Percentiles rank a stretch among this genome's conserved stretches.
These are phyloP conservation scores for Aspergillus viridinutans DNA, from an alignment of 2,329 filamentous ascomycete species.

Conservation along the genomic window DNA sequence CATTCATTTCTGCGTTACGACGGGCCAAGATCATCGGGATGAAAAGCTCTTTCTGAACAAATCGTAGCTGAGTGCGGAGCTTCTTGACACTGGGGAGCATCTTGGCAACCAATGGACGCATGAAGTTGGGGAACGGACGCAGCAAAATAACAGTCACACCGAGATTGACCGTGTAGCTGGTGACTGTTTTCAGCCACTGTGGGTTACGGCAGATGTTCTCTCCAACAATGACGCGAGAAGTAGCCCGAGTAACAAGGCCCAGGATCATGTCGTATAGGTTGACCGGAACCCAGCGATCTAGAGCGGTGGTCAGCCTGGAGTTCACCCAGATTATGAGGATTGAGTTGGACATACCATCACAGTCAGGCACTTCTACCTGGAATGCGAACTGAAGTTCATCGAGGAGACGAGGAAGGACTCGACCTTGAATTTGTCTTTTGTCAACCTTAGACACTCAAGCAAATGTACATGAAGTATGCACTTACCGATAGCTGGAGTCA, in stretches of 20 bases:
- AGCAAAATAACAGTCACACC: slow-evolving; percentile 30
- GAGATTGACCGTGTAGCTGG: slow-evolving; percentile 33
- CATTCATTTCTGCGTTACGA: slow-evolving; percentile 15
- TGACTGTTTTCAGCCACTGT: slow-evolving; percentile 35
- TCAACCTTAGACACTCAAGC: neutral
- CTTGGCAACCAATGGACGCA: slow-evolving; percentile 31
- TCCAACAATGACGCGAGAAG: slow-evolving; percentile 40
- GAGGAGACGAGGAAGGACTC: slow-evolving; percentile 21
- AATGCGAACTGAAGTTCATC: slow-evolving; percentile 26
- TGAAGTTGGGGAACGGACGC: slow-evolving; percentile 29
- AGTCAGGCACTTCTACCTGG: slow-evolving; percentile 18
- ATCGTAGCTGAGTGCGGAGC: slow-evolving; percentile 27
- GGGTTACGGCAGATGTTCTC: slow-evolving; percentile 33
- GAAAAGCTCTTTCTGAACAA: slow-evolving; percentile 31
- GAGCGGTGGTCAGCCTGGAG: neutral
- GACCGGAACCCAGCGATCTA: slow-evolving; percentile 21
- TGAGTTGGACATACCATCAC: slow-evolving; percentile 13
- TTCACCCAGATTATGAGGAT: neutral
- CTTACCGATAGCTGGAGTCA: slow-evolving; percentile 24
- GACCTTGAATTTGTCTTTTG: slow-evolving; percentile 9
- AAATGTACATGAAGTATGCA: neutral
- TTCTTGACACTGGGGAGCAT: slow-evolving; percentile 33
- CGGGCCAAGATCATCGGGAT: slow-evolving; percentile 30
- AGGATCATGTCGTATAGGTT: slow-evolving; percentile 25
- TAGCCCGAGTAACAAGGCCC: slow-evolving; percentile 36